These are phyloP conservation scores for Leucosporidium scottii DNA, from an alignment of 768 basidiomycete genomes.

Conservation along the genomic window DNA sequence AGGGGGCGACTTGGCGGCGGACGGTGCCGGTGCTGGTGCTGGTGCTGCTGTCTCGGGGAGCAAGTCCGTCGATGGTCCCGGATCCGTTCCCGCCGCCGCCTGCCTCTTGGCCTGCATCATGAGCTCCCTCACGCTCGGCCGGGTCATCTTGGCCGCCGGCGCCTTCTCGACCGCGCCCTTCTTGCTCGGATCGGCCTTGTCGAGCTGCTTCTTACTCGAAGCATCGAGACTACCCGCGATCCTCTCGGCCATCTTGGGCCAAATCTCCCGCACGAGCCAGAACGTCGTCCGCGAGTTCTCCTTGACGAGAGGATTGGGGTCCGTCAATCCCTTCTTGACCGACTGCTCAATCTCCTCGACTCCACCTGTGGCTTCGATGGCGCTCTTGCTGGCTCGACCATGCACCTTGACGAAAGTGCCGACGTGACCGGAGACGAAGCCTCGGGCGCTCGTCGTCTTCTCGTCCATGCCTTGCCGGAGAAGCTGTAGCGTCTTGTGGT, in stretches of 20 bases:
- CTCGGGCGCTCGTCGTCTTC: slow-evolving; percentile 68
- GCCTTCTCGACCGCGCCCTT: neutral
- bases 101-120: slow-evolving; percentile 19
- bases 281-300: slow-evolving; percentile 65
- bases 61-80: neutral
- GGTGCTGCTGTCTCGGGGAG: neutral
- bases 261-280: slow-evolving; percentile 71
- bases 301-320: slow-evolving; percentile 70
- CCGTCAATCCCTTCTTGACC: slow-evolving; percentile 64
- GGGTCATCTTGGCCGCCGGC: slow-evolving; percentile 8
- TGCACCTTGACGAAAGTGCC: slow-evolving; percentile 69
- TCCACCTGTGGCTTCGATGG: slow-evolving; percentile 62
- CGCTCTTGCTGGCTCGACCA: slow-evolving; percentile 54
- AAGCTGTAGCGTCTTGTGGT: slow-evolving; percentile 60
- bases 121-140: slow-evolving; percentile 19
- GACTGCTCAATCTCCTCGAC: slow-evolving; percentile 66
- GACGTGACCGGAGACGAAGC: slow-evolving; percentile 53
- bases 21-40: too few species aligned
- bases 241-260: slow-evolving; percentile 60
- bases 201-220: slow-evolving; percentile 67
- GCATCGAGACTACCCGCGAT: slow-evolving; percentile 65
- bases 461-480: slow-evolving; percentile 66
- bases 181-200: slow-evolving; percentile 50
- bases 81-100: slow-evolving; percentile 1
- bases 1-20: too few species aligned